These are phyloP conservation scores for Aspergillus haitiensis DNA, from an alignment of 495 filamentous ascomycete genomes.

Conservation along the genomic window DNA sequence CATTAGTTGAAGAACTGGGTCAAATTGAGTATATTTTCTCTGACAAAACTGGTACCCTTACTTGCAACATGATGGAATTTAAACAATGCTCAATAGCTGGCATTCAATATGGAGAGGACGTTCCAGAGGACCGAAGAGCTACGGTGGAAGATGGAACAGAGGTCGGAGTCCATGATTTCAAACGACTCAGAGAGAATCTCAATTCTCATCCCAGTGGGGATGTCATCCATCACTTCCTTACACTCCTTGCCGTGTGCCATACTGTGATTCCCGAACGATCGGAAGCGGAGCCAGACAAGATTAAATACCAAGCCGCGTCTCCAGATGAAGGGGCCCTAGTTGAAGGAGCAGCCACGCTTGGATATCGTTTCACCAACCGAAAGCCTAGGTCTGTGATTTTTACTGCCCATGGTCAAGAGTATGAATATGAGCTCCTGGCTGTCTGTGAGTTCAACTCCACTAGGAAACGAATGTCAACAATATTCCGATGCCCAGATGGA, in stretches of 20 bases:
- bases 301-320: constrained; percentile 98
- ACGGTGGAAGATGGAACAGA: constrained; percentile 72
- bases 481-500: constrained; percentile 94
- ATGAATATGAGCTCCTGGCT: constrained; percentile 87
- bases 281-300: constrained; percentile 70
- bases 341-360: constrained; percentile 81
- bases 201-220: constrained; percentile 64
- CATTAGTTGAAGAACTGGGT: constrained; percentile 93
- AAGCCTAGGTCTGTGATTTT: constrained; percentile 86
- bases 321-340: constrained; percentile 97
- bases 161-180: constrained; percentile 86
- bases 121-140: constrained; percentile 87
- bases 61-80: constrained; percentile 99
- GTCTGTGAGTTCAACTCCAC: constrained; percentile 99
- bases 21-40: constrained; percentile 99
- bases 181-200: constrained; percentile 70
- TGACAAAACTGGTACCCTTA: constrained; percentile 98
- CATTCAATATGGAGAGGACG: constrained; percentile 89
- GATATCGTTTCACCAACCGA: constrained; percentile 86
- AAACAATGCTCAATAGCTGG: constrained; percentile 91
- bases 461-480: constrained; percentile 95
- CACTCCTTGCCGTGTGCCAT: constrained; percentile 87
- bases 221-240: constrained; percentile 86
- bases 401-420: constrained; percentile 64
- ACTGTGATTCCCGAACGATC: constrained; percentile 93